phyloP scores from a whole-genome alignment of 2,329 filamentous ascomycete genomes.

The Cladosporium sphaerospermum region DNA sequence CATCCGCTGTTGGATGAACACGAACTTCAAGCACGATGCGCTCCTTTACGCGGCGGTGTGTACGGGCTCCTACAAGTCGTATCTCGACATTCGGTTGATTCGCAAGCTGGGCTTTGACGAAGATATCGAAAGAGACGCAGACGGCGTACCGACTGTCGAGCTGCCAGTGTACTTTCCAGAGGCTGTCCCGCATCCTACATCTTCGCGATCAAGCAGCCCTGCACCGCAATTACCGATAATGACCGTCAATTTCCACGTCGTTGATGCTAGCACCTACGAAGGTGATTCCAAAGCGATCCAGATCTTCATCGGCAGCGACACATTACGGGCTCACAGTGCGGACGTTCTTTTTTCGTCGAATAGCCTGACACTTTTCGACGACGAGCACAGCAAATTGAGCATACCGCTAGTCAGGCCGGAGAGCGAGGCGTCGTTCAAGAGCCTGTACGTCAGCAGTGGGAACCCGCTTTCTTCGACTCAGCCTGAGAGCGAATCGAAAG shows the following conservation, averaged over 20 bases:
- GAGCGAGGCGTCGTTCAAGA: conserved; percentile 73
- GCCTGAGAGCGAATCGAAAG: conserved; percentile 11
- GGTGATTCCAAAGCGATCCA: conserved; percentile 60
- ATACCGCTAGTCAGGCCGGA: conserved; percentile 91
- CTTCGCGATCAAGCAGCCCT: conserved; percentile 66
- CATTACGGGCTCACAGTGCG: conserved; percentile 76
- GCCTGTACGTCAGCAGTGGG: conserved; percentile 40
- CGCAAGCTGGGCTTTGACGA: conserved; percentile 66
- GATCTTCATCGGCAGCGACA: conserved; percentile 85
- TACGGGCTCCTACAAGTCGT: conserved; percentile 82
- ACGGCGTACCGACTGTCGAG: conserved; percentile 63
- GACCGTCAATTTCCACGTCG: conserved; percentile 70
- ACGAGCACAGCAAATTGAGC: conserved; percentile 77
- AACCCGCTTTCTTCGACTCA: neutral
- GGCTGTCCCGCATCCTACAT: conserved; percentile 72
- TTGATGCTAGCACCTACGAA: conserved; percentile 48
- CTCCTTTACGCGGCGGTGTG: conserved; percentile 89
- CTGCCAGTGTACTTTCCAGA: conserved; percentile 85
- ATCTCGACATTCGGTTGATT: conserved; percentile 69
- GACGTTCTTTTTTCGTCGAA: conserved; percentile 92
- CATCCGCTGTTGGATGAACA: conserved; percentile 90
- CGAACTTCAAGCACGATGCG: conserved; percentile 81
- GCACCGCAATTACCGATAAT: conserved; percentile 76
- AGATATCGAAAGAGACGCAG: conserved; percentile 36
- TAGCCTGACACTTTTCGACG: conserved; percentile 77